These are phyloP conservation scores for Penicillium steckii DNA, from an alignment of 495 filamentous ascomycete species.

Conservation along the genomic window DNA sequence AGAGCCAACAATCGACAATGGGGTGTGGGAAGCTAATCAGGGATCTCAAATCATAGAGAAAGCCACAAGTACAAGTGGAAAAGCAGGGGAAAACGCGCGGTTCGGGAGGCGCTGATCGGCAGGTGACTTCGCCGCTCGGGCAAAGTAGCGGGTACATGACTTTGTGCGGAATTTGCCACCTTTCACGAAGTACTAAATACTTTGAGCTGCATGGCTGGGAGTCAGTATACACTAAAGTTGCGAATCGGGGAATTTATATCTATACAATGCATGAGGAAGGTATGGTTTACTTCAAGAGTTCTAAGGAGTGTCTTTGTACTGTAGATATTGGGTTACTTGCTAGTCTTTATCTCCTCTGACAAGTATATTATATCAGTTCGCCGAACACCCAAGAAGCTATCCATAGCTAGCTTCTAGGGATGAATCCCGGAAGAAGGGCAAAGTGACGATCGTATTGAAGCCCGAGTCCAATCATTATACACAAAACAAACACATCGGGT, in stretches of 20 bases:
- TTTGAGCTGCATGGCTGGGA: background rate
- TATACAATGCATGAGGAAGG: no score
- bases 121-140: constrained; percentile 28
- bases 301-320: no score
- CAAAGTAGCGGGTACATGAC: constrained; percentile 25
- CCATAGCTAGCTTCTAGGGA: background rate
- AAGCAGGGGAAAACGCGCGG: constrained; percentile 2
- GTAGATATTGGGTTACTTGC: background rate
- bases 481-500: constrained; percentile 10
- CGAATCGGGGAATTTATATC: background rate
- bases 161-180: constrained; percentile 3
- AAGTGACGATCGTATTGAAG: constrained; percentile 4
- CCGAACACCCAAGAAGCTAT: background rate
- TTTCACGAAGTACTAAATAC: constrained; percentile 11
- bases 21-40: background rate
- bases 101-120: constrained; percentile 20
- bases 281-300: no score
- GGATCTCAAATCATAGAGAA: constrained; percentile 1
- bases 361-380: background rate
- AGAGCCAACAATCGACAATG: background rate
- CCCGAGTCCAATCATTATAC: constrained; percentile 12
- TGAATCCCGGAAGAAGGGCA: no score
- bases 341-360: background rate
- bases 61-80: background rate
- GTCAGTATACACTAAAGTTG: background rate